Evolutionary conservation across 2,329 filamentous ascomycete species (phyloP), one percentile per base, ranked within the genome.

Genomic region (Zalaria sp.): DNA sequence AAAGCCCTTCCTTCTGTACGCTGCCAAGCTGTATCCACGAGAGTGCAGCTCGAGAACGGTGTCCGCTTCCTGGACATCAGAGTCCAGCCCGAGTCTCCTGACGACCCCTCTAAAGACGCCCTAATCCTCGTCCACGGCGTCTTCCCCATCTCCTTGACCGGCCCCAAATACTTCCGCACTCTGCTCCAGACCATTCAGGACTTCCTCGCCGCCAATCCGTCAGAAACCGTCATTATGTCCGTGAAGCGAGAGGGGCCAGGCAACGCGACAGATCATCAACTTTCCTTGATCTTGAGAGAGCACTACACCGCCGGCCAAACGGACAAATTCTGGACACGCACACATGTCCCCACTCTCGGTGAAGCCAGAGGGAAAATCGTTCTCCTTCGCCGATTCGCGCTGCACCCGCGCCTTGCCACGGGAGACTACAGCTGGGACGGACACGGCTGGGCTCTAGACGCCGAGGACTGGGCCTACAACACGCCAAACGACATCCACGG

Each of bases 1-100:
- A 73, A 76, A 38, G 88, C 91, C 8, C 73, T 95, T 4, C 91
- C 91, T 1, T 93, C 86, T 1, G 91, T 96, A 32, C 82, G 91
- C 34, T 96, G 91, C 62, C 91, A 98, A 64, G 80, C 83, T 29
- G 85, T 88, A 11, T 69, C 75, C 46, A 72, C 93, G 4, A 68
- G 71, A 38, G 76, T 81, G 41, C 91, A 98, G 62, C 76, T 98
- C 27, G 70, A 79, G 43, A 89, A 94, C 57, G 91, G 91, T 27
- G 82, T 96, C 37, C 85, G 91, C 40, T 96, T 95, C 69, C 79
- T 98, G 50, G 91, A 98, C 58, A 76, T 98, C 47, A 79, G 91
- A 40, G 82, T 95, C 1, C 79, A 83, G 52, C 77, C 77, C 2
- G 67, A 71, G 27, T 67, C 67, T 40, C 69, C 75, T 1, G 65